phyloP scores from a whole-genome alignment of 2,329 filamentous ascomycete genomes.

The Sarocladium oryzae region DNA sequence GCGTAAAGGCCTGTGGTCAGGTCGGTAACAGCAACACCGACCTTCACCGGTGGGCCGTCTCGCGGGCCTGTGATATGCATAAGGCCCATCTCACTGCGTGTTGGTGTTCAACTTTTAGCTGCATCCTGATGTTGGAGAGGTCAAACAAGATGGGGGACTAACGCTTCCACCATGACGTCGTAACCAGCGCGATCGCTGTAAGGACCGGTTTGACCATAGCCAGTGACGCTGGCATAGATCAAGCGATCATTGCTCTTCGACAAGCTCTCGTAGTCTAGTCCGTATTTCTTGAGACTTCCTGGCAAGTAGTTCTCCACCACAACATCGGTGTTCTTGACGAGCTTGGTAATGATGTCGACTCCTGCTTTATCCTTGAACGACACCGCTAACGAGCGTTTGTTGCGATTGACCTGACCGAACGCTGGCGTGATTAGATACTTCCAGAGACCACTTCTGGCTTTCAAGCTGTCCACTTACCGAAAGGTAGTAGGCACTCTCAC shows the following conservation, averaged over 20 bases:
- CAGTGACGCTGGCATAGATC: constrained; percentile 65
- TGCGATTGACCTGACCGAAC: constrained; percentile 52
- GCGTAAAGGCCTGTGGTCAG: constrained; percentile 64
- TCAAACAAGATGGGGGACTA: neutral
- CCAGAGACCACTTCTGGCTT: too few relatives aligned
- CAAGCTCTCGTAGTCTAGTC: constrained; percentile 57
- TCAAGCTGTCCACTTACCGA: too few relatives aligned
- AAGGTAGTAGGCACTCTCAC: too few relatives aligned
- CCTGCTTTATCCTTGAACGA: constrained; percentile 58
- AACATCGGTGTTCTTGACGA: constrained; percentile 58
- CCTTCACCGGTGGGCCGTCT: constrained; percentile 62
- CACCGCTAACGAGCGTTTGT: constrained; percentile 62
- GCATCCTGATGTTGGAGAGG: neutral
- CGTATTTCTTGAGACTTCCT: constrained; percentile 58
- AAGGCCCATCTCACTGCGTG: constrained; percentile 50
- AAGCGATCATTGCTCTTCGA: constrained; percentile 54
- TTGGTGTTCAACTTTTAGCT: too few relatives aligned
- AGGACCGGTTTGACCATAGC: constrained; percentile 63
- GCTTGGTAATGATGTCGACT: constrained; percentile 55
- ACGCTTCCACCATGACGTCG: constrained; percentile 67
- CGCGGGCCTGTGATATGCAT: constrained; percentile 66
- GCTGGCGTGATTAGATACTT: too few relatives aligned
- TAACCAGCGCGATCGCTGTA: constrained; percentile 61
- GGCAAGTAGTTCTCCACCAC: constrained; percentile 67
- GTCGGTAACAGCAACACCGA: constrained; percentile 65